Evolutionary conservation across 306 rosid species (phyloP).

Genomic region (Crotalaria pallida): DNA sequence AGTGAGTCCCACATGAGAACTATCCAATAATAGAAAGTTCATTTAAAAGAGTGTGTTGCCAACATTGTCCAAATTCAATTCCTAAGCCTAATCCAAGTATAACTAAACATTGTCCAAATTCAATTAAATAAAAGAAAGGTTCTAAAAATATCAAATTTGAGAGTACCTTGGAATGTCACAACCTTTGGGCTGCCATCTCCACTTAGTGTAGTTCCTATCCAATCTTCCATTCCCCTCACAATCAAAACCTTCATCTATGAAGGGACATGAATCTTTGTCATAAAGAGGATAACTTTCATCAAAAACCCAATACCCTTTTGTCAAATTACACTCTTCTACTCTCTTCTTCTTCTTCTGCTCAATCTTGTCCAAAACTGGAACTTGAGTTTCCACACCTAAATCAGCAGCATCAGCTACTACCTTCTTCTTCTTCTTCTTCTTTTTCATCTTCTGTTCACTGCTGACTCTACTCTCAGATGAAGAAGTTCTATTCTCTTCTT

Average conservation of each 20-base stretch:
- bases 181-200: constrained; percentile 80
- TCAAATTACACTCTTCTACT: constrained; percentile 53
- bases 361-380: constrained; percentile 20
- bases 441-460: constrained; percentile 19
- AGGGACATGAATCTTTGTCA: constrained; percentile 60
- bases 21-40: no score
- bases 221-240: constrained; percentile 82
- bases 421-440: no score
- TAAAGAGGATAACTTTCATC: constrained; percentile 73
- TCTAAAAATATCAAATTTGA: not conserved
- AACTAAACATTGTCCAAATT: not conserved
- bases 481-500: constrained; percentile 18
- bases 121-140: not conserved
- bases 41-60: no score
- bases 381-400: constrained; percentile 15
- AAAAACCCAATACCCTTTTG: constrained; percentile 76
- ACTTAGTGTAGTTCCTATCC: constrained; percentile 60
- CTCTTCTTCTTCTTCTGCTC: constrained; percentile 28
- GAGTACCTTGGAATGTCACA: constrained; percentile 66
- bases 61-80: not conserved
- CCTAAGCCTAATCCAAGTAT: not conserved
- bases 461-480: not conserved
- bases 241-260: constrained; percentile 88
- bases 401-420: not conserved
- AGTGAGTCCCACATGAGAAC: no score